Conservation (phyloP, 73 alveolate genomes). For the Tetrahymena thermophila region DNA sequence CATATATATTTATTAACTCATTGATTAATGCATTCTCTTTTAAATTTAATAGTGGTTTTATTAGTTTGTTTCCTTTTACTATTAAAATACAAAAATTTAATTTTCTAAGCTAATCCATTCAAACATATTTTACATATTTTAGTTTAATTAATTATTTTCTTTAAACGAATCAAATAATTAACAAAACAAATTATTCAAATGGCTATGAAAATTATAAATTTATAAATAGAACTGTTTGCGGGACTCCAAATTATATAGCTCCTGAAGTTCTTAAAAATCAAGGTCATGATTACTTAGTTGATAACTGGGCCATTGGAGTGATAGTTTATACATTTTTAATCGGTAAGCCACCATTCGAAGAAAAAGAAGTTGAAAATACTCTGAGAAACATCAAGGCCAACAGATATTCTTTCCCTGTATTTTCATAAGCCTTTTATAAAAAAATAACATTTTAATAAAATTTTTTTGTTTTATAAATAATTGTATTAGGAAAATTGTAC, state of each 20-base stretch:
- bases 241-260: conserved; percentile 60
- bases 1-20: neutral
- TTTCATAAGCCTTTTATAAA: conserved; percentile 49
- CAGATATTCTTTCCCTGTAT: conserved; percentile 42
- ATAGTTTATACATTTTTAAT: conserved; percentile 49
- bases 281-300: conserved; percentile 66
- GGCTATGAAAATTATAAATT: neutral
- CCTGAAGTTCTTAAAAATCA: conserved; percentile 32
- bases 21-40: neutral
- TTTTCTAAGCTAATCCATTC: neutral
- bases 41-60: neutral
- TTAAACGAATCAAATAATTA: neutral
- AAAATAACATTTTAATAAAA: conserved; percentile 49
- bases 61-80: neutral
- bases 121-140: too few species aligned
- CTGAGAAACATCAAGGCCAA: conserved; percentile 34
- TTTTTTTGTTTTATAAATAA: conserved; percentile 57
- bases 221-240: conserved; percentile 45
- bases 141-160: too few species aligned
- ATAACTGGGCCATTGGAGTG: conserved; percentile 60
- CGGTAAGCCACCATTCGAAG: conserved; percentile 63
- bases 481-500: conserved; percentile 66
- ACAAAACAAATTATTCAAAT: too few species aligned
- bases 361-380: conserved; percentile 38
- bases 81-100: too few species aligned